phyloP scores from a whole-genome alignment of 1,139 yeast species.

The Hyphopichia burtonii region DNA sequence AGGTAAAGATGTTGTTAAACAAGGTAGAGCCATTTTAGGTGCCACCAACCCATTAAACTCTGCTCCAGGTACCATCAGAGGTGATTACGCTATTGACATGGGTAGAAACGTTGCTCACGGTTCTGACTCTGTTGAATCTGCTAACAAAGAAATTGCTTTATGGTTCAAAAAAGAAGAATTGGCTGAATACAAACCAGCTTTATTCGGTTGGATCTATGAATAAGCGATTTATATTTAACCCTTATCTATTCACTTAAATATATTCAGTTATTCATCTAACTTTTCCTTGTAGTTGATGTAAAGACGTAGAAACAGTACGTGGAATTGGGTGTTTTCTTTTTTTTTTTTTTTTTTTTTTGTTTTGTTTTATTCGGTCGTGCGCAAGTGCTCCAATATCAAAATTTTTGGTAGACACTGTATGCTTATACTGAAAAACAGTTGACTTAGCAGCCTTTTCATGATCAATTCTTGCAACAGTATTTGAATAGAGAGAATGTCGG shows the following conservation, averaged over 20 bases:
- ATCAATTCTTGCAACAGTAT: no score
- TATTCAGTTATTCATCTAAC: not conserved
- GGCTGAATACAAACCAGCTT: slow-evolving; percentile 85
- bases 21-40: slow-evolving; percentile 97
- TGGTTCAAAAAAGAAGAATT: slow-evolving; percentile 99
- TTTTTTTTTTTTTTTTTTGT: no score
- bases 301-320: no score
- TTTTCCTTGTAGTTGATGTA: not conserved
- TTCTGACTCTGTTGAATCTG: slow-evolving; percentile 98
- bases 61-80: slow-evolving; percentile 99
- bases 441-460: no score
- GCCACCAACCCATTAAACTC: slow-evolving; percentile 98
- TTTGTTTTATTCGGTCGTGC: no score
- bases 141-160: slow-evolving; percentile 90
- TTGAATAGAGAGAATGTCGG: slow-evolving; percentile 6
- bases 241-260: not conserved
- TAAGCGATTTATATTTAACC: slow-evolving; percentile 26
- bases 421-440: no score
- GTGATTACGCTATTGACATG: slow-evolving; percentile 92
- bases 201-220: slow-evolving; percentile 91
- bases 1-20: slow-evolving; percentile 99
- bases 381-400: slow-evolving; percentile 1
- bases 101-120: slow-evolving; percentile 99
- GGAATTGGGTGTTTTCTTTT: no score
- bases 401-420: not conserved